Evolutionary conservation across 2,329 filamentous ascomycete genomes (phyloP), one percentile per base, ranked within the genome.

Genomic region (Bertia moriformis): DNA sequence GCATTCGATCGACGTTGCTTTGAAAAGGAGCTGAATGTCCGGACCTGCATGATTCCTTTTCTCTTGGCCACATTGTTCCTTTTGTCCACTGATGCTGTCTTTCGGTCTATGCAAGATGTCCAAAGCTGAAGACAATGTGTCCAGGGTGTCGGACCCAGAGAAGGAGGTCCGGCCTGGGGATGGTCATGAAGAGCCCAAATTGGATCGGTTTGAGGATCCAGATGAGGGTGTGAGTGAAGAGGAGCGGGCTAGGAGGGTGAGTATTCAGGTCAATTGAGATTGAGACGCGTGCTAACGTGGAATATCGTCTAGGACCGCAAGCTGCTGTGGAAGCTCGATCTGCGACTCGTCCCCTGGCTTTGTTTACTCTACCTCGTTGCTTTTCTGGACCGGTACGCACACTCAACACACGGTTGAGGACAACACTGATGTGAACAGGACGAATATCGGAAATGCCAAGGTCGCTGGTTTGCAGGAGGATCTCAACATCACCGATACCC

Each of bases 381-480:
- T 43, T 87, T 86, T 54, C 67, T 87, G 33, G 76, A 81, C 51
- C 67, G 32, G 32, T 35, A 17, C 7, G 32, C 15, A 50, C 10
- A 10, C 43, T 40, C 41, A 7, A 43, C 45, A 48, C 27, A 39
- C 18, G 30, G 41, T 40, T 41, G 45, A 40, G 42, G 41, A 41
- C 29, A 12, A 22, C 7, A 15, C 39, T 14, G 50, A 35, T 7
- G 10, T 17, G 10, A 10, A 35, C 10, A 35, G 79, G 13, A 87
- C 84, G 18, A 89, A 91, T 49, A 83, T 88, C 42, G 83, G 83
- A 35, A 91, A 68, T 58, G 85, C 73, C 27, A 77, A 74, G 46
- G 70, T 78, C 42, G 70, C 69, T 18, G 60, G 65, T 38, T 56
- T 75, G 10, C 46, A 58, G 19, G 46, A 65, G 10, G 75, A 82